Evolutionary conservation across 495 filamentous ascomycete genomes (phyloP).

Genomic region (Massariosphaeria phaeospora): DNA sequence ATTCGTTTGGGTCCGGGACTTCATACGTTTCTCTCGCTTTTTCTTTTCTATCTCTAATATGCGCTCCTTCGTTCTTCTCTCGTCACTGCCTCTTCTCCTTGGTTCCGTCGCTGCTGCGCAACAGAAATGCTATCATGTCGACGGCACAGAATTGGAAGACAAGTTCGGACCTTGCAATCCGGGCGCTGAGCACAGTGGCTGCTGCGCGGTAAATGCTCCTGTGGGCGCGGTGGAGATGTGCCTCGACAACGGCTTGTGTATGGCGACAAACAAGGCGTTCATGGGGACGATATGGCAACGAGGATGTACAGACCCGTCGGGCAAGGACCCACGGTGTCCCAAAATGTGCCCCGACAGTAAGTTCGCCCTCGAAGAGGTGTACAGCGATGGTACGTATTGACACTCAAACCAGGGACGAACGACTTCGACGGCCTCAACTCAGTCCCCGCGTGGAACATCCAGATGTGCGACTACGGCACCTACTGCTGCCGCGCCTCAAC

Average conservation of each 20-base stretch:
- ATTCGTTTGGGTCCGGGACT: too few relatives aligned
- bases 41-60: too few relatives aligned
- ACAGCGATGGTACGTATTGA: neutral
- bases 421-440: conserved; percentile 8
- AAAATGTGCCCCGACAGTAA: conserved; percentile 25
- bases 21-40: too few relatives aligned
- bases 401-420: neutral
- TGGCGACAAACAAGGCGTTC: conserved; percentile 17
- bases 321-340: conserved; percentile 12
- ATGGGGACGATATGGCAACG: conserved; percentile 25
- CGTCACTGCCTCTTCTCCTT: too few relatives aligned
- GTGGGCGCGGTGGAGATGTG: conserved; percentile 18
- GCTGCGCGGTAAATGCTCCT: conserved; percentile 16
- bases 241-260: conserved; percentile 20
- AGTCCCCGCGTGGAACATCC: conserved; percentile 17
- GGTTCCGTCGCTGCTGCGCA: neutral
- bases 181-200: conserved; percentile 14
- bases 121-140: neutral
- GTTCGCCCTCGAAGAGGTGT: neutral
- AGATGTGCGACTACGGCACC: conserved; percentile 21
- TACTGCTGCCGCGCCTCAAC: conserved; percentile 23
- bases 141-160: conserved; percentile 4
- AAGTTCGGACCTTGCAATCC: conserved; percentile 13
- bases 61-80: too few relatives aligned
- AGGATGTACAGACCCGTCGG: conserved; percentile 27